phyloP scores from a whole-genome alignment of 2,329 filamentous ascomycete species.

The Verticillium albo-atrum region DNA sequence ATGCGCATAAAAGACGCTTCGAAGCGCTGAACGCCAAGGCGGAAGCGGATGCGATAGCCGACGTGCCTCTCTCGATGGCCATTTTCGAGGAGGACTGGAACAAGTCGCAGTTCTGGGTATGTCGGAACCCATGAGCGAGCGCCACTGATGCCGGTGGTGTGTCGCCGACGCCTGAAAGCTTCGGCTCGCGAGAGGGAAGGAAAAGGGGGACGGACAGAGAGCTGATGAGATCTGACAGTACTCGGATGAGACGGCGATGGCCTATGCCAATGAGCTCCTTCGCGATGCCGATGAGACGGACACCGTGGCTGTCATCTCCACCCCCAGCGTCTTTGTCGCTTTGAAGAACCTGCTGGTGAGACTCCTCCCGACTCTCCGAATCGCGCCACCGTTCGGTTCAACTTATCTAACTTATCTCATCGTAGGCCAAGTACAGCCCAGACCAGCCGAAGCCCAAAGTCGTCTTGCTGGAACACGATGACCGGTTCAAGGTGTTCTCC shows the following conservation, averaged over 20 bases:
- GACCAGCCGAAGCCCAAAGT: constrained; percentile 48
- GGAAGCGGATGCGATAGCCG: constrained; percentile 36
- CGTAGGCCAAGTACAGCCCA: constrained; percentile 7
- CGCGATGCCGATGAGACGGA: constrained; percentile 52
- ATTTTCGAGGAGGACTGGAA: constrained; percentile 80
- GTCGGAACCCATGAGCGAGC: constrained; percentile 12
- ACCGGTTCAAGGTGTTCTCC: constrained; percentile 67
- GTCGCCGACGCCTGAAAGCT: neutral
- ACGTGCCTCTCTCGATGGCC: constrained; percentile 48
- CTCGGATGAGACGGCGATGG: constrained; percentile 63
- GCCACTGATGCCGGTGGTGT: neutral
- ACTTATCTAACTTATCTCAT: neutral
- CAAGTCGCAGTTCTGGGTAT: constrained; percentile 77
- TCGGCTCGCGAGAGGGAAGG: neutral
- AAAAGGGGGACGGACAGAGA: neutral
- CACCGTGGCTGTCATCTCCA: constrained; percentile 65
- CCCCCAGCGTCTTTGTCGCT: constrained; percentile 73
- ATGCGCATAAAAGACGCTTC: constrained; percentile 61
- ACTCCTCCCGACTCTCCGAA: neutral
- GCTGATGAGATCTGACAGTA: constrained; percentile 42
- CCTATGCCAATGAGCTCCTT: constrained; percentile 62
- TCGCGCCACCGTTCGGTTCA: neutral
- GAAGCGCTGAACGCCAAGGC: constrained; percentile 60
- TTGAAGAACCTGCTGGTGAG: constrained; percentile 65
- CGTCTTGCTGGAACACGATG: constrained; percentile 68